Evolutionary conservation across 106 monocot species (phyloP), one percentile per base, ranked within the genome.

Genomic region (Acorus calamus): DNA sequence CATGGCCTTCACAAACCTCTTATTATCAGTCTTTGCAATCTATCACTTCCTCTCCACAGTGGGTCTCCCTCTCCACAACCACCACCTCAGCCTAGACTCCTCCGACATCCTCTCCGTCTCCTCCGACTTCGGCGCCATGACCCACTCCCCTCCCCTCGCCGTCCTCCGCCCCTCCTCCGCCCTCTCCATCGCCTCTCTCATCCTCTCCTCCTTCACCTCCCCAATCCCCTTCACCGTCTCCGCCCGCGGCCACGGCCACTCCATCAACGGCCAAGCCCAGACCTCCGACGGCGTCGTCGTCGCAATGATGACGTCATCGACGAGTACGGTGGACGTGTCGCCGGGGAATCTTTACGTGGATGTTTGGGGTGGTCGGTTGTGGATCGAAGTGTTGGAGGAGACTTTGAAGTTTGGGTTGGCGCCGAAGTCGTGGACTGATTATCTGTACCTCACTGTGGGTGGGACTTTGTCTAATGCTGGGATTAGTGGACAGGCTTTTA

Each of bases 381-480:
- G 93, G 93, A 70, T 81, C 45, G 81, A 94, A 10, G 83, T 94
- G 57, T 60, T 89, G 28, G 65, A 65, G 14, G 71, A 78, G 86
- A 89, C 86, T 11, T 67, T 94, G 13, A 53, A 50, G 43, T 49
- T 89, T 57, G 83, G 92, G 1, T 75, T 86, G 2, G 83, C 93
- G 44, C 93, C 93, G 4, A 74, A 61, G 63, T 94, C 93, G 28
- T 94, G 93, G 93, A 94, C 93, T 3, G 93, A 89, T 58, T 94
- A 94, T 57, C 69, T 94, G 14, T 67, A 89, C 50, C 68, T 93
- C 5, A 69, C 89, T 7, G 89, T 94, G 8, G 89, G 89, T 3
- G 92, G 92, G 6, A 93, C 92, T 5, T 77, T 93, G 51, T 93
- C 92, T 6, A 83, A 85, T 49, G 92, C 82, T 44, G 94, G 89